Conservation (phyloP, 2,329 filamentous ascomycete species). For the Sarocladium kiliense region DNA sequence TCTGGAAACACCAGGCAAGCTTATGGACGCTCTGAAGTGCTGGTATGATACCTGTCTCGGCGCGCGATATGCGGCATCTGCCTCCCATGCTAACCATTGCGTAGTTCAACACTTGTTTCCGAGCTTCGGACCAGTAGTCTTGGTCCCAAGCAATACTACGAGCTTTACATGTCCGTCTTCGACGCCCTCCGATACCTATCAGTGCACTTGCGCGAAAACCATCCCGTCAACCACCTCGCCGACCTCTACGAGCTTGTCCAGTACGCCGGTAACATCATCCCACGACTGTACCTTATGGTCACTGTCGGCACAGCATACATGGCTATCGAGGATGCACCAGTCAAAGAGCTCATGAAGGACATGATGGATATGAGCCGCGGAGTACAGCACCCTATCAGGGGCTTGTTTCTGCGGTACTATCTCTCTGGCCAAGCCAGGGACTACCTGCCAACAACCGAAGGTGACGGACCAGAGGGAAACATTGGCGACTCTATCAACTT, state of each 20-base stretch:
- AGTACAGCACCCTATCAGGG: constrained; percentile 93
- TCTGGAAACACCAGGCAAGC: constrained; percentile 92
- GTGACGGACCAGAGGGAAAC: constrained; percentile 92
- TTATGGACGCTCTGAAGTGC: constrained; percentile 99
- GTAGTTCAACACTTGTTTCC: constrained; percentile 94
- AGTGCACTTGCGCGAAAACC: constrained; percentile 93
- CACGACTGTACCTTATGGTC: constrained; percentile 96
- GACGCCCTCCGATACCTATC: constrained; percentile 95
- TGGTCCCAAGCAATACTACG: constrained; percentile 99
- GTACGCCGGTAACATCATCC: constrained; percentile 97
- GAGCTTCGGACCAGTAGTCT: constrained; percentile 95
- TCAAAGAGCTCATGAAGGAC: constrained; percentile 99
- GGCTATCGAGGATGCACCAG: constrained; percentile 94
- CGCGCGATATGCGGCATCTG: constrained; percentile 1
- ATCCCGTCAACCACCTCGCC: constrained; percentile 95
- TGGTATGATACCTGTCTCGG: constrained; percentile 58
- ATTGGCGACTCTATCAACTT: constrained; percentile 98
- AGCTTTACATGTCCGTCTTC: constrained; percentile 99
- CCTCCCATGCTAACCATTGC: neutral
- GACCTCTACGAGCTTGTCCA: constrained; percentile 97
- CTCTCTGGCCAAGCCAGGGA: constrained; percentile 92
- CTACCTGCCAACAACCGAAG: constrained; percentile 71
- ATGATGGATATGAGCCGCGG: constrained; percentile 99
- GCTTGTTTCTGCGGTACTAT: constrained; percentile 93
- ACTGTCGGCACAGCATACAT: constrained; percentile 99